phyloP scores from a whole-genome alignment of 1,139 yeast species.

The Dujonia santamariae region DNA sequence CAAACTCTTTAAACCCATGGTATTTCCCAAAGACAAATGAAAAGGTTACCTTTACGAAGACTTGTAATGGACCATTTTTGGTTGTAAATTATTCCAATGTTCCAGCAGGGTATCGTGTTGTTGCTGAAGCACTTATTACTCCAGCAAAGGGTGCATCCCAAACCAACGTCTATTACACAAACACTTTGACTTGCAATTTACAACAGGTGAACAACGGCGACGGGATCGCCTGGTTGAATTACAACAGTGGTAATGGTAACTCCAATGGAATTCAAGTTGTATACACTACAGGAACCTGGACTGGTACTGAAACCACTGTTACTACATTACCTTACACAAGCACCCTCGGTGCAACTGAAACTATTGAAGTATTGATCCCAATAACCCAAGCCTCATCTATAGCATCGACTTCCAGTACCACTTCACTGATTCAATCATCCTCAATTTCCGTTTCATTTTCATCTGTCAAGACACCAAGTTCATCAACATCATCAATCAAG shows the following conservation, averaged over 20 bases:
- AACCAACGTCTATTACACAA: neutral
- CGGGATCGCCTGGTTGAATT: constrained; percentile 11
- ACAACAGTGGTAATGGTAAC: constrained; percentile 2
- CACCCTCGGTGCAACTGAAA: constrained; percentile 12
- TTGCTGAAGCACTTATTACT: constrained; percentile 10
- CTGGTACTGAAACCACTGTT: constrained; percentile 8
- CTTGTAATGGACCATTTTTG: constrained; percentile 16
- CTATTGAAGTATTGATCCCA: constrained; percentile 17
- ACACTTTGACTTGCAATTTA: neutral
- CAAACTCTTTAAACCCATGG: constrained; percentile 23
- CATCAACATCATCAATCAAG: too few relatives aligned
- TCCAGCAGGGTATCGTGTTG: constrained; percentile 32
- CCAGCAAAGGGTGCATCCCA: neutral
- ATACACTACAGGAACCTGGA: constrained; percentile 8
- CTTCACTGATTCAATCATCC: constrained; percentile 13
- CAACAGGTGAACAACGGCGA: neutral
- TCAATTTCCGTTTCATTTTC: too few relatives aligned
- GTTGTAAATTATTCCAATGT: constrained; percentile 17
- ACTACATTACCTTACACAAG: constrained; percentile 14
- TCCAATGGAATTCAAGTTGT: constrained; percentile 7
- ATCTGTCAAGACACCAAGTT: too few relatives aligned
- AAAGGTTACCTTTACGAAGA: constrained; percentile 7
- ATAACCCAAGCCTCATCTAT: too few relatives aligned
- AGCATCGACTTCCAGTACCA: constrained; percentile 15
- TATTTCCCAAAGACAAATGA: constrained; percentile 15